Percentiles rank a stretch among this genome's conserved stretches.
Conservation (phyloP, 116 monocot genomes). For the Phalaenopsis hybrid region DNA sequence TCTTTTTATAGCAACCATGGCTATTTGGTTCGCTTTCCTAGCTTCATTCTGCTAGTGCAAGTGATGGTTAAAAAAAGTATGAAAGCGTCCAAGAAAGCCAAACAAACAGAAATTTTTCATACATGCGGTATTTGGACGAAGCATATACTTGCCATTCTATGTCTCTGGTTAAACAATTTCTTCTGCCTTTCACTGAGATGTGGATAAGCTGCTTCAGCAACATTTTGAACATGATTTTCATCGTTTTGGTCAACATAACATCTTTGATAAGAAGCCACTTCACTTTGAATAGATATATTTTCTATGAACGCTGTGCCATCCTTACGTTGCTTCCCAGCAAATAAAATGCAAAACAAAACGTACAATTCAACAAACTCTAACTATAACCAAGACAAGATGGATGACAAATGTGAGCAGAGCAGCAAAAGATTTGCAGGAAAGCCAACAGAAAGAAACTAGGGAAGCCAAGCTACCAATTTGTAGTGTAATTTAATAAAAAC, state of each 20-base stretch:
- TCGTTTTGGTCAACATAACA: slow-evolving; percentile 7
- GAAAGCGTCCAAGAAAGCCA: neutral
- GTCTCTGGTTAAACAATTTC: slow-evolving; percentile 78
- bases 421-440: neutral
- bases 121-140: neutral
- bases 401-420: neutral
- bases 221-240: slow-evolving; percentile 24
- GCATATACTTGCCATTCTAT: slow-evolving; percentile 58
- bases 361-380: neutral
- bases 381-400: neutral
- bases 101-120: neutral
- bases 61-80: neutral
- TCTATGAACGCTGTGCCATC: slow-evolving; percentile 15
- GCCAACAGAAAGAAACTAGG: neutral
- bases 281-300: slow-evolving; percentile 19
- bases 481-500: neutral
- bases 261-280: slow-evolving; percentile 10
- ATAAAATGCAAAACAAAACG: slow-evolving; percentile 3
- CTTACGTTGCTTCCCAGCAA: slow-evolving; percentile 21
- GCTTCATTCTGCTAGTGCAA: slow-evolving; percentile 69
- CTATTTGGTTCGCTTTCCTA: slow-evolving; percentile 85
- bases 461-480: neutral
- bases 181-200: slow-evolving; percentile 73
- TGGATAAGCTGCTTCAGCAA: slow-evolving; percentile 42
- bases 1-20: slow-evolving; percentile 91